Base-by-base conservation (phyloP, 2,329 filamentous ascomycete genomes). In the Tolypocladium endophyticum region DNA sequence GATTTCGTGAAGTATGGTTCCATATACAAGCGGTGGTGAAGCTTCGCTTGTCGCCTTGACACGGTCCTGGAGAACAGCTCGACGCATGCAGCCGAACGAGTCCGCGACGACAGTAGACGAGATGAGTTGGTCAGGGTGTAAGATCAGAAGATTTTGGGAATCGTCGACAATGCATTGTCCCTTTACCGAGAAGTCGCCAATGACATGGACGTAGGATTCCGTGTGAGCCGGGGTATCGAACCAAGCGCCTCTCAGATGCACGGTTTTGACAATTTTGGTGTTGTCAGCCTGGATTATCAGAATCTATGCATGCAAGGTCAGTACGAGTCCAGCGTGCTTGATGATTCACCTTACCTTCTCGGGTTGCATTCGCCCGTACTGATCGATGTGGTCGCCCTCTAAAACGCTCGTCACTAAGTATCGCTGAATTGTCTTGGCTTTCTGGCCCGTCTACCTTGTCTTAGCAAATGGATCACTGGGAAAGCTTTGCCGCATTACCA, bases 21-120 rank as follows among this genome's bases (percentile, higher is more conserved):
- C 94, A 69, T 97, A 97, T 0, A 97, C 86, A 66, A 96, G 86
- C 1, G 92, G 85, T 39, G 89, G 83, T 53, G 86, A 90, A 2
- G 90, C 82, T 64, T 91, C 89, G 67, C 87, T 88, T 0, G 92
- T 93, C 11, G 91, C 90, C 73, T 97, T 97, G 67, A 99, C 88
- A 38, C 94, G 87, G 71, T 99, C 93, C 72, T 97, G 92, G 33
- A 99, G 82, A 1, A 97, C 93, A 36, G 94, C 92, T 64, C 93
- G 88, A 23, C 94, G 88, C 70, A 89, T 87, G 70, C 94, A 99
- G 30, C 87, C 87, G 71, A 97, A 96, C 0, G 94, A 96, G 73
- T 99, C 94, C n/a, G 92, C 92, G 52, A 99, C 89, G 6, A 95
- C 91, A 0, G 94, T 97, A 3, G 94, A 89, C 2, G 94, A 97